A percentile compares a stretch with the other conserved stretches of the same genome.
These are phyloP conservation scores for Starmerella potacharoeniae DNA, from an alignment of 805 yeast species.

Conservation along the genomic window DNA sequence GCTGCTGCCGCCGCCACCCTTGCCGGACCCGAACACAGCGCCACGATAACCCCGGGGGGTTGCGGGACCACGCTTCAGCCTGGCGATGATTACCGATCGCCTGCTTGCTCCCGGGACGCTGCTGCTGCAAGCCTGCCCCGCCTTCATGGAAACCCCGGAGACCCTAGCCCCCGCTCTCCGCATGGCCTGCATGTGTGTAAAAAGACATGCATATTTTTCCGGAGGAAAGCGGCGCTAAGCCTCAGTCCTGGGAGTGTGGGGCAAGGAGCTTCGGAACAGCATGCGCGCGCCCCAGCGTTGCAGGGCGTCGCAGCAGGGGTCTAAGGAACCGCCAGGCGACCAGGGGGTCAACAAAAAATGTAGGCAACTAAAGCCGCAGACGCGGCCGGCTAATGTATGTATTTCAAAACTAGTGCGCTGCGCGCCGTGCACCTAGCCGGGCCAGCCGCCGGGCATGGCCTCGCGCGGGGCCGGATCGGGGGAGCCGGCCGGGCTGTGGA, in stretches of 20 bases:
- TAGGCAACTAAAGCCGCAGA: too few species aligned
- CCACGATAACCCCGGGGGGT: neutral
- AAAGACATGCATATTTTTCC: neutral
- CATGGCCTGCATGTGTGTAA: neutral
- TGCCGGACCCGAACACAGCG: neutral
- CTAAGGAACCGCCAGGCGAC: too few species aligned
- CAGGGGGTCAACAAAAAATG: too few species aligned
- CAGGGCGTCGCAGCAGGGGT: too few species aligned
- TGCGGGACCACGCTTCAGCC: neutral
- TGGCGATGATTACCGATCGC: neutral
- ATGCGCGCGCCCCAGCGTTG: too few species aligned
- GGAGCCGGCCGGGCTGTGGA: neutral
- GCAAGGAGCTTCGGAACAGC: neutral
- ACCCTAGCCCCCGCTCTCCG: neutral
- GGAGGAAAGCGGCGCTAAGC: conserved; percentile 1
- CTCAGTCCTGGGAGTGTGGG: neutral
- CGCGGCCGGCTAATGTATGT: too few species aligned
- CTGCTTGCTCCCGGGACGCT: neutral
- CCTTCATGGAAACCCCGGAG: neutral
- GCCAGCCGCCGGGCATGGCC: conserved; percentile 1
- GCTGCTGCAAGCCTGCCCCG: neutral
- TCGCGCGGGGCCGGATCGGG: neutral
- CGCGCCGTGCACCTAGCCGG: neutral
- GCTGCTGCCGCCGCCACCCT: neutral
- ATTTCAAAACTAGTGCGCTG: too few species aligned